Base-by-base conservation (phyloP, 768 basidiomycete species). In the Dacryopinax primogenitus region DNA sequence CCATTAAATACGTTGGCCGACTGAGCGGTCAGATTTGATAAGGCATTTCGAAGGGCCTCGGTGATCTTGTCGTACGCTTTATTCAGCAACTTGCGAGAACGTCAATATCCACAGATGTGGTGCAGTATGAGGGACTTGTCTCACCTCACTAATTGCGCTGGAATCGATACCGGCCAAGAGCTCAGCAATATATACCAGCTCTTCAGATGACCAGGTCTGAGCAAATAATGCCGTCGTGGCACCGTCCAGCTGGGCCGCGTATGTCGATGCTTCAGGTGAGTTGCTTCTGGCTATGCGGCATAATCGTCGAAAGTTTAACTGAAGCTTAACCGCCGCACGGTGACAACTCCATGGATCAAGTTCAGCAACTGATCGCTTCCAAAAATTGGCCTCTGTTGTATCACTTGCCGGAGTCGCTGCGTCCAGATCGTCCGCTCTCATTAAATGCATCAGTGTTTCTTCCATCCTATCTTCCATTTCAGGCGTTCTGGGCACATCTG, bases 321-420 rank as follows among this genome's bases (percentile, higher is more conserved):
- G 51, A 32, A 58, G 51, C 51, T 58, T 58, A 30, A 58, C 51
- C 11, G 51, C 51, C 26, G 23, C 51, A 9, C 51, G 51, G 21
- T 58, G 51, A 58, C 51, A 58, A 32, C 51, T 7, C 51, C 51
- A 58, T 3, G 51, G 51, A 58, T 58, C 51, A 30, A 58, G 51
- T 11, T 58, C 51, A 6, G 51, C 23, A 11, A 58, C 30, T 15
- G 11, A 28, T 30, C 6, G 51, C 51, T 58, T 58, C 51, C 51
- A 58, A 32, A 58, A 28, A 32, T 58, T 18, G 11, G 26, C 51
- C 32, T 58, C 51, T 13, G 9, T n/a, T n/a, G n/a, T 30, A 7
- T 58, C 51, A 13, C 26, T 30, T 58, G 26, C 4, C 4, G 26
- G 51, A 4, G 30, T 11, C 2, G 26, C 26, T 6, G 11, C 15